A percentile compares a stretch with the other conserved stretches of the same genome.
Conservation (phyloP, 129 eudicot genomes). For the Saposhnikovia divaricata region DNA sequence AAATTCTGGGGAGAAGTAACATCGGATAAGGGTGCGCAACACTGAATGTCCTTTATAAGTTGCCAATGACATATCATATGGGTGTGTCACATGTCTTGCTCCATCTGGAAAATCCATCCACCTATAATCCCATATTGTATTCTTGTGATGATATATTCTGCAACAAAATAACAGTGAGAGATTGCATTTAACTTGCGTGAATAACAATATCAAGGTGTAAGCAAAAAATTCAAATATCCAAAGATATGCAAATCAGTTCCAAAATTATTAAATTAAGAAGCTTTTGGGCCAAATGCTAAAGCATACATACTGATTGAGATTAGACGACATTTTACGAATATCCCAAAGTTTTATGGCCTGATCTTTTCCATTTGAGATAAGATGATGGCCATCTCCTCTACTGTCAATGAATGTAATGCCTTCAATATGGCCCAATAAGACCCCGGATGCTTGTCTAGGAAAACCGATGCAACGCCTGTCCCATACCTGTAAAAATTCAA, state of each 20-base stretch:
- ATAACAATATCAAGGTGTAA: too few species aligned
- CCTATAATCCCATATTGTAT: constrained; percentile 70
- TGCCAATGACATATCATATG: constrained; percentile 59
- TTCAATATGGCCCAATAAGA: constrained; percentile 75
- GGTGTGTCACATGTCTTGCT: constrained; percentile 35
- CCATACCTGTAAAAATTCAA: constrained; percentile 56
- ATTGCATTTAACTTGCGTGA: too few species aligned
- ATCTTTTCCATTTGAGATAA: constrained; percentile 94
- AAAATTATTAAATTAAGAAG: too few species aligned
- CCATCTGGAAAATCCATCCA: constrained; percentile 85
- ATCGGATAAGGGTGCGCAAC: constrained; percentile 76
- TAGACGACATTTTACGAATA: constrained; percentile 87
- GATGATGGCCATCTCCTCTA: constrained; percentile 84
- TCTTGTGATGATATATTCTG: too few species aligned
- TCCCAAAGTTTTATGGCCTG: constrained; percentile 91
- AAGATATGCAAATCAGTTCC: too few species aligned
- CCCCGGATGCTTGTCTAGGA: constrained; percentile 50
- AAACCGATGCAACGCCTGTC: constrained; percentile 75
- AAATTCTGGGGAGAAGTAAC: constrained; percentile 78
- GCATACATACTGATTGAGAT: constrained; percentile 42
- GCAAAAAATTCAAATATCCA: too few species aligned
- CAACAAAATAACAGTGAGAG: too few species aligned
- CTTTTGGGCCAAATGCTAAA: neutral
- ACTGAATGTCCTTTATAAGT: constrained; percentile 91
- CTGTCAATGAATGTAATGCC: constrained; percentile 84